Percentiles rank a stretch among this genome's conserved stretches.
phyloP scores from a whole-genome alignment of 2,329 filamentous ascomycete genomes.

The Penicillium glabrum region DNA sequence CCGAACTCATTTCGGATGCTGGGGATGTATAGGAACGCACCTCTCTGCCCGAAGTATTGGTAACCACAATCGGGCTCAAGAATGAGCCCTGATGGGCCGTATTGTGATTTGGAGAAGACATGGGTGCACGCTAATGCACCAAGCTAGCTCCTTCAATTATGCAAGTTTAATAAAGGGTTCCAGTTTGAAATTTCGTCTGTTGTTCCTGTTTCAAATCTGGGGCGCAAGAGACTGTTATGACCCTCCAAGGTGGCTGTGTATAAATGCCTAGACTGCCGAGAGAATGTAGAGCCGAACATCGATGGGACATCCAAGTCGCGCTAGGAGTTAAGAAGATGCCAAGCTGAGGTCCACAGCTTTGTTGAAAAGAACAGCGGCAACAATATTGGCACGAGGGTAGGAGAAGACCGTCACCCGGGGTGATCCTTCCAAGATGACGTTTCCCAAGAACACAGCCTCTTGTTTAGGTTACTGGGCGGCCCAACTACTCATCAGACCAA shows the following conservation, averaged over 20 bases:
- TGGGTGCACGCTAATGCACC: constrained; percentile 5
- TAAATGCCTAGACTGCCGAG: neutral
- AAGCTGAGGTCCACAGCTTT: neutral
- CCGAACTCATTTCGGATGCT: neutral
- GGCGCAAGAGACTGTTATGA: neutral
- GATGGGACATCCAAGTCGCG: neutral
- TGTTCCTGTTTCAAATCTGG: neutral
- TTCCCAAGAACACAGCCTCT: neutral
- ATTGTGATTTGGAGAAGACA: constrained; percentile 12
- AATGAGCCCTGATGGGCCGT: constrained; percentile 12
- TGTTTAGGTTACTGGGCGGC: neutral
- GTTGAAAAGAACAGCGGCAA: neutral
- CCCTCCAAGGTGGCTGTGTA: neutral
- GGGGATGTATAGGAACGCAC: constrained; percentile 3
- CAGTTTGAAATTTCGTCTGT: neutral
- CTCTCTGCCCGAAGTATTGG: constrained; percentile 19
- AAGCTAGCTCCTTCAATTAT: neutral
- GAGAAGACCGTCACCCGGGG: neutral
- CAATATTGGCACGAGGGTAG: neutral
- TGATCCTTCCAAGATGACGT: neutral
- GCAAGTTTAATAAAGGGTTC: neutral
- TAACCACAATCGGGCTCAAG: constrained; percentile 15
- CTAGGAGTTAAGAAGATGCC: neutral
- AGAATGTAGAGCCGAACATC: neutral
- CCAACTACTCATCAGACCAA: neutral